These are phyloP conservation scores for Aphanomyces astaci DNA, from an alignment of 352 stramenopile species.

Conservation along the genomic window DNA sequence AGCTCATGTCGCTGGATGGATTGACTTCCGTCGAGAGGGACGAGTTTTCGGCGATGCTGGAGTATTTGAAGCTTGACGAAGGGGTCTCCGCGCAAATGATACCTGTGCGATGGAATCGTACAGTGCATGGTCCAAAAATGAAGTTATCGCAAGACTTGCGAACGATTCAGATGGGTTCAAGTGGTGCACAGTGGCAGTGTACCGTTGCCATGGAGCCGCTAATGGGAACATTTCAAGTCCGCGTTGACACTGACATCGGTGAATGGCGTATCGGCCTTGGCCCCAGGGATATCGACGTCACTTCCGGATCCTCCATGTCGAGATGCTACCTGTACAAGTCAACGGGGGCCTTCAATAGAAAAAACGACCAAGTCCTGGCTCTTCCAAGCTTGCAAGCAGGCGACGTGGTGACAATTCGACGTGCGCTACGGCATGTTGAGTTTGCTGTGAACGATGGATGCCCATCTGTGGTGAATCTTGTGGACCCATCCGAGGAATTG, in stretches of 20 bases:
- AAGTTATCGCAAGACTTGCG: neutral
- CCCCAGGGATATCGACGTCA: no score
- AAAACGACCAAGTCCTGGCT: neutral
- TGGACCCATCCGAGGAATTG: neutral
- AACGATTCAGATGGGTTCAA: neutral
- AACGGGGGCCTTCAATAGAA: neutral
- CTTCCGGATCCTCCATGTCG: neutral
- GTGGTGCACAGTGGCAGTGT: neutral
- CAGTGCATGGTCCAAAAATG: neutral
- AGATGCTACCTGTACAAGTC: neutral
- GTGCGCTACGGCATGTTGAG: neutral
- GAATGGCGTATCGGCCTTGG: no score
- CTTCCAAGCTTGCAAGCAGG: neutral
- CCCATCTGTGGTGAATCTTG: neutral
- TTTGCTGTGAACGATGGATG: neutral
- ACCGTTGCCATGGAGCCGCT: no score
- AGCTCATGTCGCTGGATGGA: constrained; percentile 10
- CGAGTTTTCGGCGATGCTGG: neutral
- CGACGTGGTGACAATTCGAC: neutral
- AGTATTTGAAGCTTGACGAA: constrained; percentile 1
- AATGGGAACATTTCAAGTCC: no score
- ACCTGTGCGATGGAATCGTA: neutral
- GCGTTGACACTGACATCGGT: no score
- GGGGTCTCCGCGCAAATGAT: neutral
- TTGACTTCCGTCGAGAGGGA: neutral